phyloP scores from a whole-genome alignment of 192 early-diverging fungal species.

The Thamnidium elegans region DNA sequence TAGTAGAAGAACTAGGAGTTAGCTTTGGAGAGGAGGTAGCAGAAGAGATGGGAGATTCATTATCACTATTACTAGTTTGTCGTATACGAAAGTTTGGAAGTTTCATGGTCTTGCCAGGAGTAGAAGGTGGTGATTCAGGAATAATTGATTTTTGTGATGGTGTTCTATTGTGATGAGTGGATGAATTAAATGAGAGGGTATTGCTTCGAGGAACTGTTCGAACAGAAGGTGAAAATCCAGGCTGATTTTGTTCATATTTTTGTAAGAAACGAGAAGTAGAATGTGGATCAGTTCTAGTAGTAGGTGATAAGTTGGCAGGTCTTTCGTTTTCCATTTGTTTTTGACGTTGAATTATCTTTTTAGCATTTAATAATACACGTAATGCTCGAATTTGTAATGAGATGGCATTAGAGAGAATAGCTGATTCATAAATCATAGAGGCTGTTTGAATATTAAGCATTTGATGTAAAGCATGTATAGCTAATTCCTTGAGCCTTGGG shows the following conservation, averaged over 20 bases:
- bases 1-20: not conserved
- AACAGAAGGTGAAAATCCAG: not conserved
- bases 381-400: slow-evolving; percentile 59
- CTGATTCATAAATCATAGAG: slow-evolving; percentile 65
- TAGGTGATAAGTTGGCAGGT: not conserved
- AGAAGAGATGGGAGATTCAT: not conserved
- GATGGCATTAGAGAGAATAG: slow-evolving; percentile 56
- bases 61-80: not conserved
- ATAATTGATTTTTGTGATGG: not conserved
- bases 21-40: not conserved
- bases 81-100: slow-evolving; percentile 1
- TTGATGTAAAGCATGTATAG: slow-evolving; percentile 57
- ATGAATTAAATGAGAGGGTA: not conserved
- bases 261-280: not conserved
- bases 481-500: slow-evolving; percentile 53
- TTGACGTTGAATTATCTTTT: slow-evolving; percentile 41
- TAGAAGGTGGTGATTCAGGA: not conserved
- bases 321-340: not conserved
- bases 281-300: not conserved
- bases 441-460: slow-evolving; percentile 58
- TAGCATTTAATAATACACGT: slow-evolving; percentile 53
- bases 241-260: not conserved
- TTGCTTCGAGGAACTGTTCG: not conserved
- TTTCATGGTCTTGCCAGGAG: slow-evolving; percentile 1
- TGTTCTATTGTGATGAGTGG: not conserved